Conservation (phyloP, 2,329 filamentous ascomycete species). For the Paracoccidioides lutzii region DNA sequence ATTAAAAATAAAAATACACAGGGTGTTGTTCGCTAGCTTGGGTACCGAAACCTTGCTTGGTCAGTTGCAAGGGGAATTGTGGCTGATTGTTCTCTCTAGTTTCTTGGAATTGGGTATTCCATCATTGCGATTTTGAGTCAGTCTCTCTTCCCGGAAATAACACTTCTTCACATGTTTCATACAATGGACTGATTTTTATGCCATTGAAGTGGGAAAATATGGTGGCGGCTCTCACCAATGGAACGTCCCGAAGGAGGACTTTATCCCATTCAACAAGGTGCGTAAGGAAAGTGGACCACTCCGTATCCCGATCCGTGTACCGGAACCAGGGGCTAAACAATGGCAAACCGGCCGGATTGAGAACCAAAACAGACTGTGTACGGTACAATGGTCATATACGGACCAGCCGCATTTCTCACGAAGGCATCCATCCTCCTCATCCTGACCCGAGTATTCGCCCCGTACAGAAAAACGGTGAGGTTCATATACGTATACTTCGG, state of each 20-base stretch:
- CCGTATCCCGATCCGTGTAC: neutral
- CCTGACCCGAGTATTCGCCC: conserved; percentile 32
- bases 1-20: neutral
- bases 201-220: conserved; percentile 18
- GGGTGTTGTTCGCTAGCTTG: conserved; percentile 3
- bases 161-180: neutral
- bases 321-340: neutral
- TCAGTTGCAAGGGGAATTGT: neutral
- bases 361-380: conserved; percentile 24
- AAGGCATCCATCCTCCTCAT: conserved; percentile 35
- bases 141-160: neutral
- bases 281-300: neutral
- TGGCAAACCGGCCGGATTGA: neutral
- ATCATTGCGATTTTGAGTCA: conserved; percentile 4
- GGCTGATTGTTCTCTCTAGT: neutral
- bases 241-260: conserved; percentile 20
- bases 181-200: neutral
- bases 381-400: conserved; percentile 35
- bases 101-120: conserved; percentile 5
- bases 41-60: neutral
- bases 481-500: conserved; percentile 29
- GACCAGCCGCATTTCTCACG: conserved; percentile 33
- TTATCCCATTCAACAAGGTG: conserved; percentile 27
- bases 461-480: conserved; percentile 27
- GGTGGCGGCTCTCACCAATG: conserved; percentile 27